Conservation (phyloP, 2,329 filamentous ascomycete genomes). For the Diaporthe longicolla region DNA sequence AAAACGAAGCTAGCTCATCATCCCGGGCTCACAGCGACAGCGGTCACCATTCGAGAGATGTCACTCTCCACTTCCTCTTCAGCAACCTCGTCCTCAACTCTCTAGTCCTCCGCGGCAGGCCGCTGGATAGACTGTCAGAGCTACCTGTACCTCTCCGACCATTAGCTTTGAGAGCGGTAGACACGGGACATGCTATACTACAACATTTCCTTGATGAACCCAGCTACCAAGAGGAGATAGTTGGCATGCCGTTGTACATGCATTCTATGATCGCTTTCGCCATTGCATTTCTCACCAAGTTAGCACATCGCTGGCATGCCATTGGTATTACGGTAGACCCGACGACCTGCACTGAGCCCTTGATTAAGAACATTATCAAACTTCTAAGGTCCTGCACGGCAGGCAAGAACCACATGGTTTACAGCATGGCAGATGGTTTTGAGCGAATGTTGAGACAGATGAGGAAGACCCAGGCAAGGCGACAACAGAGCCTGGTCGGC, state of each 20-base stretch:
- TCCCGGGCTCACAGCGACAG: too few species aligned
- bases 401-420: constrained; percentile 27
- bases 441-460: constrained; percentile 17
- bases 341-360: background rate
- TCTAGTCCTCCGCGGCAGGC: constrained; percentile 23
- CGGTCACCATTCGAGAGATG: background rate
- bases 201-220: constrained; percentile 16
- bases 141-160: constrained; percentile 8
- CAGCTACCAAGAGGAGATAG: background rate
- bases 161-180: background rate
- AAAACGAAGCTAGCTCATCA: background rate
- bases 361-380: constrained; percentile 7
- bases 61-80: constrained; percentile 17
- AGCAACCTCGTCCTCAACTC: constrained; percentile 28
- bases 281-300: background rate
- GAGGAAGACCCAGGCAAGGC: constrained; percentile 5
- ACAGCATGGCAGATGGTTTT: constrained; percentile 24
- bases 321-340: constrained; percentile 15
- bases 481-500: background rate
- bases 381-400: constrained; percentile 5
- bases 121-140: background rate
- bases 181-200: constrained; percentile 7
- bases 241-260: constrained; percentile 7
- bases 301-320: constrained; percentile 10
- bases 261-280: constrained; percentile 23